These are phyloP conservation scores for Coprinopsis sp. DNA, from an alignment of 768 basidiomycete genomes.

Conservation along the genomic window DNA sequence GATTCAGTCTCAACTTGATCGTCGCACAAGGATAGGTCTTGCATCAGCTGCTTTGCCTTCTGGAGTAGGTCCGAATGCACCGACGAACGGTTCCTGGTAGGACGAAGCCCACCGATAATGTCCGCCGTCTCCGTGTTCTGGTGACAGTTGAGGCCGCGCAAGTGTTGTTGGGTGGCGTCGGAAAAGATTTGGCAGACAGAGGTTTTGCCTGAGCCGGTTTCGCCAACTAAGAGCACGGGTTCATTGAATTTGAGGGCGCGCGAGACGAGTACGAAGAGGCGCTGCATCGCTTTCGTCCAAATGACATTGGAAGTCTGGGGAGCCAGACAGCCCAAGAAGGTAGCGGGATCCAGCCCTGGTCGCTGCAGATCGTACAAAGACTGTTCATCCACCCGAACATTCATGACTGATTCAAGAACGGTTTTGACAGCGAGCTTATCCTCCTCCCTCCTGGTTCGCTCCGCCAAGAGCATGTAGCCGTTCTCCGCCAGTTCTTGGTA, in stretches of 20 bases:
- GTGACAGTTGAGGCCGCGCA: slow-evolving; percentile 88
- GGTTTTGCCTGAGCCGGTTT: slow-evolving; percentile 97
- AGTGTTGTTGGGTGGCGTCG: slow-evolving; percentile 49
- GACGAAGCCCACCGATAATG: slow-evolving; percentile 88
- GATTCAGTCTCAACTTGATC: slow-evolving; percentile 21
- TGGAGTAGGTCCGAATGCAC: slow-evolving; percentile 45
- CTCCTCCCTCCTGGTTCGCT: slow-evolving; percentile 78
- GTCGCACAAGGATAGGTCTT: slow-evolving; percentile 33
- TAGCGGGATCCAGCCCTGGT: slow-evolving; percentile 32
- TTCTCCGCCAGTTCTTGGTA: slow-evolving; percentile 93
- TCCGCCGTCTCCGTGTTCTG: slow-evolving; percentile 99
- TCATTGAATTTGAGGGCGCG: slow-evolving; percentile 89
- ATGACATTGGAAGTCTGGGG: slow-evolving; percentile 54
- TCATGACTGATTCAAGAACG: slow-evolving; percentile 86
- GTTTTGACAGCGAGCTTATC: slow-evolving; percentile 90
- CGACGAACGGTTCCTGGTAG: slow-evolving; percentile 69
- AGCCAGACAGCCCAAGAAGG: slow-evolving; percentile 53
- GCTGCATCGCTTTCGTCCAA: slow-evolving; percentile 93
- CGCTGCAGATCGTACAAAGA: slow-evolving; percentile 59
- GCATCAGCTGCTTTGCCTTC: slow-evolving; percentile 39
- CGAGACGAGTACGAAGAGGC: slow-evolving; percentile 78
- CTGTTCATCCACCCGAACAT: slow-evolving; percentile 73
- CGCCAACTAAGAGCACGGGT: slow-evolving; percentile 92
- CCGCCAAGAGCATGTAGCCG: slow-evolving; percentile 96
- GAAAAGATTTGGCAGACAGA: slow-evolving; percentile 92